phyloP scores from a whole-genome alignment of 2,329 filamentous ascomycete genomes.

The Myriosclerotinia duriaeana region DNA sequence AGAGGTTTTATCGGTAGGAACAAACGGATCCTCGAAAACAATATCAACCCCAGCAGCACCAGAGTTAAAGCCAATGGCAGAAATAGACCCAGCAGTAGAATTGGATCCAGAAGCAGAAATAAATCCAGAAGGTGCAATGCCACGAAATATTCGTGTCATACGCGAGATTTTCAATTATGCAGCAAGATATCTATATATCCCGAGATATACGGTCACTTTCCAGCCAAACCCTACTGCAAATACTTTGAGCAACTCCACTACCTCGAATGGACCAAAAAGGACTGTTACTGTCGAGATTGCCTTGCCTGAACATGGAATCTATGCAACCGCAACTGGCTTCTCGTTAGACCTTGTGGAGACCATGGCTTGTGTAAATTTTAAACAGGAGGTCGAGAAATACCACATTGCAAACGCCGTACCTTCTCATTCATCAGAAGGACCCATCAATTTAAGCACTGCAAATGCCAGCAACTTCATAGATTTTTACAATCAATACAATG shows the following conservation, averaged over 20 bases:
- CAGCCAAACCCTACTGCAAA: not conserved
- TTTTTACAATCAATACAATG: conserved; percentile 23
- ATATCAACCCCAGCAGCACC: not conserved
- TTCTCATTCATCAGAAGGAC: not conserved
- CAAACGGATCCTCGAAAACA: not conserved
- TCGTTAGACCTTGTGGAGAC: not conserved
- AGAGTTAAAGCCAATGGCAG: not conserved
- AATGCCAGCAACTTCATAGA: conserved; percentile 21
- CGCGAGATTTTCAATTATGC: conserved; percentile 18
- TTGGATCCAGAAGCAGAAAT: not conserved
- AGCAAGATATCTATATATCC: conserved; percentile 10
- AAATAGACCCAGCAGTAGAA: not conserved
- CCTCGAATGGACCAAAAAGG: not conserved
- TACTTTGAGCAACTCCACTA: not conserved
- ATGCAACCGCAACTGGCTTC: not conserved
- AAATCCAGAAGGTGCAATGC: not conserved
- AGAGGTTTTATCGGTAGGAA: not conserved
- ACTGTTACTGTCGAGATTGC: not conserved
- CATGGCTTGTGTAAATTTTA: conserved; percentile 4
- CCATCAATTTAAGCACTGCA: conserved; percentile 9
- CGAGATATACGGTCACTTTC: not conserved
- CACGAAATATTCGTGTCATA: not conserved
- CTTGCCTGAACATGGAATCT: conserved; percentile 12
- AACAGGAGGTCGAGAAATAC: conserved; percentile 7
- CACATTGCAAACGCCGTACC: not conserved